These are phyloP conservation scores for Bromus sterilis DNA, from an alignment of 176 grass and related monocot species.

Conservation along the genomic window DNA sequence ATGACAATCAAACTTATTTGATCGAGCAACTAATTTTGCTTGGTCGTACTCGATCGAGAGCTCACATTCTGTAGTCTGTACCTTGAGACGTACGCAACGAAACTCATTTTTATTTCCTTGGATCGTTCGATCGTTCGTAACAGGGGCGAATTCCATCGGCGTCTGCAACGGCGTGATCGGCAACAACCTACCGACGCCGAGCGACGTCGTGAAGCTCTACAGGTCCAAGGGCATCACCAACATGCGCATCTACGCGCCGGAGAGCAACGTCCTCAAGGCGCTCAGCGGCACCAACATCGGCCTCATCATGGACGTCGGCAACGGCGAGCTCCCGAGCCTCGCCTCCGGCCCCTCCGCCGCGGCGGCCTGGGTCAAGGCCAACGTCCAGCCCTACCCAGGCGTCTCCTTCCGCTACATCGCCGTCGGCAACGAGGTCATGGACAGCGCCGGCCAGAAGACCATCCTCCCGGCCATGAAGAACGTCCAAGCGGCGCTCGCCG, in stretches of 20 bases:
- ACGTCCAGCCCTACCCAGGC: slow-evolving; percentile 23
- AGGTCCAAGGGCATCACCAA: slow-evolving; percentile 23
- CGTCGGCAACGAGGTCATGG: slow-evolving; percentile 56
- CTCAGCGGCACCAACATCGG: slow-evolving; percentile 33
- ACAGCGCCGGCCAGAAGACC: neutral
- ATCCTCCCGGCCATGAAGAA: slow-evolving; percentile 73
- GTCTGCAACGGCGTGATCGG: slow-evolving; percentile 57
- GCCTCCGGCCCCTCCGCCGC: neutral
- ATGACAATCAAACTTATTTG: neutral
- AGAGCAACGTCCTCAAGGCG: slow-evolving; percentile 16
- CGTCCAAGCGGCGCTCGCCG: slow-evolving; percentile 22
- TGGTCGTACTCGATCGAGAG: neutral
- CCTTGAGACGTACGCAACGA: neutral
- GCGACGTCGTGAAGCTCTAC: slow-evolving; percentile 46
- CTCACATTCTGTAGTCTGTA: neutral
- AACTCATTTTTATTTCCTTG: neutral
- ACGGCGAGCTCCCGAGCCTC: slow-evolving; percentile 18
- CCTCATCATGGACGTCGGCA: slow-evolving; percentile 33
- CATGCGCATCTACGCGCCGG: slow-evolving; percentile 51
- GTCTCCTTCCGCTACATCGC: slow-evolving; percentile 59
- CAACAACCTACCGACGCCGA: slow-evolving; percentile 37
- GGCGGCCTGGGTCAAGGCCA: slow-evolving; percentile 36
- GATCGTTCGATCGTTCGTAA: no score
- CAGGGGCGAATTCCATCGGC: slow-evolving; percentile 22
- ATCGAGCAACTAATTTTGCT: neutral